Percentiles rank a stretch among this genome's conserved stretches.
phyloP scores from a whole-genome alignment of 345 rosid species.

The Rhodamnia argentea region DNA sequence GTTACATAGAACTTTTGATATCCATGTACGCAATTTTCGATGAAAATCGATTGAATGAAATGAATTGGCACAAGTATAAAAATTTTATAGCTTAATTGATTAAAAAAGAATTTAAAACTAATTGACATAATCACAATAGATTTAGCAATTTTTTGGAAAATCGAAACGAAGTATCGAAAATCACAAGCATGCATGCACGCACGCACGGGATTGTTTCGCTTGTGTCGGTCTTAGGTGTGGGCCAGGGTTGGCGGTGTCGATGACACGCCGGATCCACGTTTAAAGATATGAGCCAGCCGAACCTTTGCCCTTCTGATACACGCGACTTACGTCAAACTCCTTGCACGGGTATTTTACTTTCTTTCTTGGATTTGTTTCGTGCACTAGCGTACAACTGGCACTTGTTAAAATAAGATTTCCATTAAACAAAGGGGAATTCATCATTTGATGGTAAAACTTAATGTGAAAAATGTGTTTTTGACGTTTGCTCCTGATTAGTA shows the following conservation, averaged over 20 bases:
- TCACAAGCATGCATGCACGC: neutral
- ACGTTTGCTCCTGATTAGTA: neutral
- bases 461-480: neutral
- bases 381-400: neutral
- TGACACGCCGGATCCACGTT: slow-evolving; percentile 5
- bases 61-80: no score
- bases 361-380: neutral
- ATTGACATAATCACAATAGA: no score
- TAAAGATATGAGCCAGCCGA: neutral
- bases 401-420: neutral
- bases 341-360: neutral
- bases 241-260: neutral
- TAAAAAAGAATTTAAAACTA: no score
- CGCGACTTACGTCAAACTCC: neutral
- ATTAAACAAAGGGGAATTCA: neutral
- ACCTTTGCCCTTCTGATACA: neutral
- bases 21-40: no score
- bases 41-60: no score
- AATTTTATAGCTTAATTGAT: no score
- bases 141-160: neutral
- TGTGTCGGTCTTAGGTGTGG: neutral
- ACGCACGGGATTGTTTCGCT: neutral
- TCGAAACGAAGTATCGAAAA: neutral
- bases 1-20: fast-evolving
- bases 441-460: neutral